Evolutionary conservation across 148 eudicot species (phyloP), one percentile per base, ranked within the genome.

Genomic region (Chenopodium berlandieri): DNA sequence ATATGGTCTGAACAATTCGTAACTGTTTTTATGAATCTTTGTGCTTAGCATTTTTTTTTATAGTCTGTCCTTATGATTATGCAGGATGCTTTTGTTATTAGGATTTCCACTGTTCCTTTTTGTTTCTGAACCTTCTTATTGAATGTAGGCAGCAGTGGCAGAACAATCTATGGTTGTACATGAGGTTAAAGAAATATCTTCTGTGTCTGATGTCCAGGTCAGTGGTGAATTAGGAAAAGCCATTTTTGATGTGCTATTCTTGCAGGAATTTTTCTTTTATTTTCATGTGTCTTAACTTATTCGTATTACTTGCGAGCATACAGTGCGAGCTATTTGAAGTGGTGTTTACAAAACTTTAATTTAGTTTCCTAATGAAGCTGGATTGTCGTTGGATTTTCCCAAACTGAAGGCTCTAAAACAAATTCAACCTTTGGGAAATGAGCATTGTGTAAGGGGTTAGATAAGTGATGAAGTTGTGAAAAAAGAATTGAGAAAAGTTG

Each of bases 81-180:
- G 48, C 50, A 7, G 46, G 14, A 14, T 34, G 23, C 60, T 70
- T 32, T 34, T 54, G 58, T 75, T 7, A 10, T 65, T 65, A 52
- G 48, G 7, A 17, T 78, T 30, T 23, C 69, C 77, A 60, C 60
- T 75, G 54, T 14, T 31, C 27, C 47, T 34, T 44, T 52, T 71
- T 30, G 65, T 54, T 17, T 27, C 4, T 56, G 60, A 60, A 17
- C 31, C 4, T 37, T 73, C 60, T 64, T 56, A 72, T 81, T 32
- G 9, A 68, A 82, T 81, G 30, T 79, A 91, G 94, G 92, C 82
- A 82, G 93, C 93, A 20, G 86, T 91, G 66, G 93, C 86, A 73
- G 90, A 88, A 27, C 88, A 89, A 84, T 83, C 91, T 60, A 50
- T 80, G 76, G 31, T 79, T 48, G 82, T 86, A 27, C 84, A 82